A percentile compares a stretch with the other conserved stretches of the same genome.
phyloP scores from a whole-genome alignment of 345 rosid genomes.

The Lagerstroemia speciosa region DNA sequence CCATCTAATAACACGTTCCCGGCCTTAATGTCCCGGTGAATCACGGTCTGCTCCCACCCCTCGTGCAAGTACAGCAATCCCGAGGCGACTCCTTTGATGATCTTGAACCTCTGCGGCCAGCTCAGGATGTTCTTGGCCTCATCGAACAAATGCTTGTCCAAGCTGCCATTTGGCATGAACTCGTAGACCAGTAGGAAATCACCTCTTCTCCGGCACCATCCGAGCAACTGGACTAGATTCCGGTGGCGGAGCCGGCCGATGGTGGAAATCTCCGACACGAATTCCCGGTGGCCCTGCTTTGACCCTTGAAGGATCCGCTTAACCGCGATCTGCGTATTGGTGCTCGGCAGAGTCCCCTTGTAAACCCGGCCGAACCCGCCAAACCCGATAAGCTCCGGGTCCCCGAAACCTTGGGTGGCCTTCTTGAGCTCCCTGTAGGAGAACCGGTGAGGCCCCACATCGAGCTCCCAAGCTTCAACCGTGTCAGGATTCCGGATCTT shows the following conservation, averaged over 20 bases:
- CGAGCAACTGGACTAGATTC: constrained; percentile 74
- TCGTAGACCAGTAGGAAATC: constrained; percentile 78
- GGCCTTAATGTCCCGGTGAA: constrained; percentile 88
- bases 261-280: constrained; percentile 72
- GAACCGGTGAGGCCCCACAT: constrained; percentile 77
- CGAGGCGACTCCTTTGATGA: constrained; percentile 74
- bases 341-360: constrained; percentile 49
- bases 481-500: constrained; percentile 42
- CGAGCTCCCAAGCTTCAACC: constrained; percentile 75
- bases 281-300: constrained; percentile 69
- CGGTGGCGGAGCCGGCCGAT: constrained; percentile 86
- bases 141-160: constrained; percentile 71
- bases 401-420: constrained; percentile 73
- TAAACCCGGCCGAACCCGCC: constrained; percentile 91
- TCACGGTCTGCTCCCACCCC: constrained; percentile 86
- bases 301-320: constrained; percentile 73
- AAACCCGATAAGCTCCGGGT: constrained; percentile 66
- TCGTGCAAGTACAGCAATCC: constrained; percentile 83
- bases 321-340: constrained; percentile 56
- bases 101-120: constrained; percentile 74
- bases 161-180: constrained; percentile 84
- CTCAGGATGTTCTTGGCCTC: constrained; percentile 44
- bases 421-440: constrained; percentile 62
- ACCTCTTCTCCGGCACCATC: constrained; percentile 59
- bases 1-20: constrained; percentile 72